Evolutionary conservation across 768 basidiomycete genomes (phyloP).

Genomic region (Asterophora lycoperdoides): DNA sequence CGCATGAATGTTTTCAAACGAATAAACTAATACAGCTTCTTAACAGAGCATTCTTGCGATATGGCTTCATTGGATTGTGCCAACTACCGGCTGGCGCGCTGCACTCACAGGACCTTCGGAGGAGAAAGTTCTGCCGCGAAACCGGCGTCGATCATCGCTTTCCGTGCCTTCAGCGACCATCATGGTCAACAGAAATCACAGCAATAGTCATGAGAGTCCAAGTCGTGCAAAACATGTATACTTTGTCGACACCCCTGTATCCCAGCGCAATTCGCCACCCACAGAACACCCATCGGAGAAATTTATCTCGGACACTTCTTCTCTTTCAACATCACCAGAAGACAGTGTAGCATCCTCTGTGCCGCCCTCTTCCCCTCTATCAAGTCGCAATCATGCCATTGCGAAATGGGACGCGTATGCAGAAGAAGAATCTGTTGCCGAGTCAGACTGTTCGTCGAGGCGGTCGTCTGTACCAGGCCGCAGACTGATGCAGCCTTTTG

Average conservation of each 20-base stretch:
- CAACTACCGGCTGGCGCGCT: slow-evolving; percentile 11
- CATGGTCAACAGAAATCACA: not conserved
- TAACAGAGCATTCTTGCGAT: slow-evolving; percentile 42
- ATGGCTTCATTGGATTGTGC: slow-evolving; percentile 39
- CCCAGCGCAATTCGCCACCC: not conserved
- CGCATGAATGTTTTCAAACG: not conserved
- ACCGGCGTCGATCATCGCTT: slow-evolving; percentile 10
- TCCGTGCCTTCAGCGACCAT: slow-evolving; percentile 11
- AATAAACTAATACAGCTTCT: slow-evolving; percentile 6
- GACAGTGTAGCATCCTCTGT: not conserved
- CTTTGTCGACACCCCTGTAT: slow-evolving; percentile 8
- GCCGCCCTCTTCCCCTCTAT: not conserved
- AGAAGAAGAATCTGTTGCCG: slow-evolving; percentile 17
- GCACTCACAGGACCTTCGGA: not conserved
- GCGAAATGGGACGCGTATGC: slow-evolving; percentile 9
- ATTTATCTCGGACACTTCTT: not conserved
- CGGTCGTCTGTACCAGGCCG: slow-evolving; percentile 16
- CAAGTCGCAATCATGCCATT: not conserved
- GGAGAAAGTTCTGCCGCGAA: not conserved
- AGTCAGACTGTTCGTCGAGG: slow-evolving; percentile 19
- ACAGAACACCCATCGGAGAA: not conserved
- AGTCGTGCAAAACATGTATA: slow-evolving; percentile 12
- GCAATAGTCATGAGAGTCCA: not conserved
- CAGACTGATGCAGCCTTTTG: slow-evolving; percentile 14
- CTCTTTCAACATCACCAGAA: not conserved